These are phyloP conservation scores for Toxoplasma gondii DNA, from an alignment of 169 alveolate genomes.

Conservation along the genomic window DNA sequence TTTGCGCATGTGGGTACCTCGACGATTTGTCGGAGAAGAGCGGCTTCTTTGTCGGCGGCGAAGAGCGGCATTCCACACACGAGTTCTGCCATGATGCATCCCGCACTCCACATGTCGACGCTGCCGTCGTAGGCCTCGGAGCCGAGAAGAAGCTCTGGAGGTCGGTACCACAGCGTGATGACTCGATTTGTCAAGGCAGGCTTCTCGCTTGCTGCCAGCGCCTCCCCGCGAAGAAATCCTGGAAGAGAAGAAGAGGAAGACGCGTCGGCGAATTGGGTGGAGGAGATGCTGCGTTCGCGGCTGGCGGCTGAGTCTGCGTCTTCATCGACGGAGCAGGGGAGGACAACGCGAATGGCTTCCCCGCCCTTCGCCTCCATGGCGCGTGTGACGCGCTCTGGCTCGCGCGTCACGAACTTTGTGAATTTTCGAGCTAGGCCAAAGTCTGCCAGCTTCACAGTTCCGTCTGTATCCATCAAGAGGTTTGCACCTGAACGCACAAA, in stretches of 20 bases:
- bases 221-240: background rate
- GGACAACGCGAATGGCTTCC: background rate
- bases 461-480: slow-evolving; percentile 88
- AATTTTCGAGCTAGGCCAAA: slow-evolving; percentile 93
- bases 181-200: slow-evolving; percentile 83
- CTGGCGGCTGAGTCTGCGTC: background rate
- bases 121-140: slow-evolving; percentile 79
- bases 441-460: slow-evolving; percentile 95
- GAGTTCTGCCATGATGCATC: slow-evolving; percentile 90
- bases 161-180: slow-evolving; percentile 92
- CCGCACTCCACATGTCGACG: slow-evolving; percentile 92
- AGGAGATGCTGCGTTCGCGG: background rate
- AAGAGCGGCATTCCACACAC: slow-evolving; percentile 82
- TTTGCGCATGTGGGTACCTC: background rate
- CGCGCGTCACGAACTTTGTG: background rate
- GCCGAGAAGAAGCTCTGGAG: slow-evolving; percentile 92
- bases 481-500: slow-evolving; percentile 17
- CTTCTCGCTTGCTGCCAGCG: background rate
- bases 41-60: slow-evolving; percentile 81
- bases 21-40: slow-evolving; percentile 31
- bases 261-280: background rate
- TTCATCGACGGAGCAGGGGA: background rate
- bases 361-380: background rate
- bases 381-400: background rate
- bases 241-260: background rate